Evolutionary conservation across 78 protist genomes (phyloP), one percentile per base, ranked within the genome.

Genomic region (Dictyostelium intermedium): DNA sequence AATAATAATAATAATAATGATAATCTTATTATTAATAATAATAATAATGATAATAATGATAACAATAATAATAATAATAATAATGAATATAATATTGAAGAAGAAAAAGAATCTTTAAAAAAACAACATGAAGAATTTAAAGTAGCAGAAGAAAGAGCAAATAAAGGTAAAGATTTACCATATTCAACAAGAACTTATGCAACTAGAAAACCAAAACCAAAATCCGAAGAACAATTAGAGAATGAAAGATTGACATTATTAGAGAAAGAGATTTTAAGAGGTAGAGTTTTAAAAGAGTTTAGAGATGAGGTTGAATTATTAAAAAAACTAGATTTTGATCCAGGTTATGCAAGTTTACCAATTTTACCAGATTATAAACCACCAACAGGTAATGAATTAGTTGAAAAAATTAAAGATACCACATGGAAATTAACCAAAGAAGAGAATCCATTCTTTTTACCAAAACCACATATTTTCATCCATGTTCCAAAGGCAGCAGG

Each of bases 401-500:
- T 27, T 23, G 8, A 8, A 1, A 53, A 47, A 20, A 18, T 76
- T 27, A 34, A 77, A 4, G 53, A 86, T 16, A 35, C 45, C 6
- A 23, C 41, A 10, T 89, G 94, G 94, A 89, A 89, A 47, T 25
- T 25, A 10, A 78, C 72, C 0, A 69, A 32, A 2, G 14, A 27
- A 3, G 27, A 11, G 13, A 89, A 89, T 34, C 87, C 86, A 89
- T 63, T 89, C 20, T 61, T 41, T 6, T 45, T 89, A 23, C 87
- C 94, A 6, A 80, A 63, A 25, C 94, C 94, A 56, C 87, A 80
- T 50, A 78, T 89, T 34, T 89, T 89, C 47, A 81, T 89, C 0
- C 94, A 89, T 50, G 73, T 89, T 11, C 94, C 94, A 23, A 89
- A 89, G 82, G 73, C 87, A 41, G 94, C 72, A 0, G 94, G 94